These are phyloP conservation scores for Hippophae gyantsensis DNA, from an alignment of 306 rosid genomes.

Conservation along the genomic window DNA sequence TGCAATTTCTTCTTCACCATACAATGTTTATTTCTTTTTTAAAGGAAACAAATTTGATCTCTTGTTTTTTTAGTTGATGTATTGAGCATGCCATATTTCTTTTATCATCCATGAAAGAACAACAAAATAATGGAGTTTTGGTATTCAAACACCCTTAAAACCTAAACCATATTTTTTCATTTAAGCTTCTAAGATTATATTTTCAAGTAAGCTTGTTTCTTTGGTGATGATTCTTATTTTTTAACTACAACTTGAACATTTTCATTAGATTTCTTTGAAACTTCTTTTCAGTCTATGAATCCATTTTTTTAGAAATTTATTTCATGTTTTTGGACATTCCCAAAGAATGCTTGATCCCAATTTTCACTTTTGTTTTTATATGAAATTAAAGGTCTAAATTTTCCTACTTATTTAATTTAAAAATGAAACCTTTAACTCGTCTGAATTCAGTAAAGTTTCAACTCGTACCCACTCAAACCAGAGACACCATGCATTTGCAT, in stretches of 20 bases:
- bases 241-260: conserved; percentile 21
- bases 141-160: no score
- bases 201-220: no score
- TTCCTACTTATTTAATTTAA: conserved; percentile 1
- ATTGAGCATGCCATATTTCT: no score
- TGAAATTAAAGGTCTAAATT: conserved; percentile 13
- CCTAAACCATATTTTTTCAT: no score
- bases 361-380: conserved; percentile 8
- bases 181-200: no score
- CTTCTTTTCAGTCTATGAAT: conserved; percentile 23
- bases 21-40: no score
- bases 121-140: no score
- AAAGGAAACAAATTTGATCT: no score
- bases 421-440: conserved; percentile 62
- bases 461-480: conserved; percentile 95
- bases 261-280: conserved; percentile 19
- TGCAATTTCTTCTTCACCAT: no score
- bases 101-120: no score
- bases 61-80: no score
- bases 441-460: conserved; percentile 85
- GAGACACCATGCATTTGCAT: conserved; percentile 4
- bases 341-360: conserved; percentile 25
- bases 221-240: conserved; percentile 6
- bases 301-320: conserved; percentile 4
- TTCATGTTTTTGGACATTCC: conserved; percentile 9